phyloP scores from a whole-genome alignment of 169 alveolate species.

The Ichthyophthirius multifiliis region DNA sequence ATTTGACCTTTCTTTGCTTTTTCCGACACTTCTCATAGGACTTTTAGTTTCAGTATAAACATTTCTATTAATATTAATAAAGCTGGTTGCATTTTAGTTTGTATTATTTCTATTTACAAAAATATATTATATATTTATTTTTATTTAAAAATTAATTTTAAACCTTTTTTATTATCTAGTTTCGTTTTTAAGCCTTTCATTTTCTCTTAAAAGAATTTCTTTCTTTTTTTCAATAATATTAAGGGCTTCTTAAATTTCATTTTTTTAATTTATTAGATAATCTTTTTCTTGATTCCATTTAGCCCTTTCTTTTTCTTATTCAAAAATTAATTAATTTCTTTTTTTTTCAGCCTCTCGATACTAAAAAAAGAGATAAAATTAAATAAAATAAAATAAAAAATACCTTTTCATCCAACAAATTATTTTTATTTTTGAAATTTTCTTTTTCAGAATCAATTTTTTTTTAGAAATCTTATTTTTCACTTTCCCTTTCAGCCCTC shows the following conservation, averaged over 20 bases:
- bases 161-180: no score
- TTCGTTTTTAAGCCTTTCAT: no score
- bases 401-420: constrained; percentile 69
- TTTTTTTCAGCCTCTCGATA: constrained; percentile 59
- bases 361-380: no score
- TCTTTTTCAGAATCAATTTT: constrained; percentile 73
- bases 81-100: neutral
- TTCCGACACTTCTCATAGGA: constrained; percentile 9
- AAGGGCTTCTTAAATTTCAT: no score
- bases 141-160: no score
- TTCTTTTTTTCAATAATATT: no score
- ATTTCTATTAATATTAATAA: neutral
- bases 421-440: constrained; percentile 51
- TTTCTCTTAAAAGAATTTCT: no score
- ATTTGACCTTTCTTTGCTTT: neutral
- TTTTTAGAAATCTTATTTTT: no score
- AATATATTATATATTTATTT: neutral
- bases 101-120: neutral
- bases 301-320: constrained; percentile 83
- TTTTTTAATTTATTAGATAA: constrained; percentile 49
- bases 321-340: constrained; percentile 66
- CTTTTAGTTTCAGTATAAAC: neutral
- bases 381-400: no score
- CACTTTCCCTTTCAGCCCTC: no score
- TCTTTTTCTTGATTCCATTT: constrained; percentile 85